phyloP scores from a whole-genome alignment of 2,329 filamentous ascomycete genomes.

The Diaporthe amygdali region DNA sequence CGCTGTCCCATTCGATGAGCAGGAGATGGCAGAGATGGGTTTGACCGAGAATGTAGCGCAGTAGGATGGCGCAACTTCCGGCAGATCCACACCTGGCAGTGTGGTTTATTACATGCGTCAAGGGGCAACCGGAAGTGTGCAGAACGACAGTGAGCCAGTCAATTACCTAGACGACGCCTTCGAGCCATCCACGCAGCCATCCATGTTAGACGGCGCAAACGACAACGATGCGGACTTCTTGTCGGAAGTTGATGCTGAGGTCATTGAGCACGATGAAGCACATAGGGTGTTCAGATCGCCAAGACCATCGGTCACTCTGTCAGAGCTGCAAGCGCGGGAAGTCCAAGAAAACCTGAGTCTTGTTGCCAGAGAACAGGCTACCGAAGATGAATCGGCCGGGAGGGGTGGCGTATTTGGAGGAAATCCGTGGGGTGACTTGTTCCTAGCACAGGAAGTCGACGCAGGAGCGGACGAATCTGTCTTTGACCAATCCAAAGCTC shows the following conservation, averaged over 20 bases:
- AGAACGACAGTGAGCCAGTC: neutral
- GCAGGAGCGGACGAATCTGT: neutral
- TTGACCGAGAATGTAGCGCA: constrained; percentile 20
- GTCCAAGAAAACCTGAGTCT: neutral
- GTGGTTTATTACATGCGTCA: neutral
- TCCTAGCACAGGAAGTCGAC: neutral
- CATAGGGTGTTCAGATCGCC: constrained; percentile 20
- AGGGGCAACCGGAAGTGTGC: neutral
- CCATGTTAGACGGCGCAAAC: neutral
- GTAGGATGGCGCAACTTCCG: constrained; percentile 26
- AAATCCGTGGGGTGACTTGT: neutral
- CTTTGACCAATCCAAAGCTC: neutral
- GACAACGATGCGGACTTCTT: neutral
- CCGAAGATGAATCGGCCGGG: neutral
- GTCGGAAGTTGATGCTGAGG: neutral
- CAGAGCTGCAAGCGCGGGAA: constrained; percentile 16
- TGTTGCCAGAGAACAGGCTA: neutral
- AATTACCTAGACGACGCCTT: neutral
- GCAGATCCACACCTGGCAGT: constrained; percentile 14
- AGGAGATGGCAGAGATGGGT: constrained; percentile 24
- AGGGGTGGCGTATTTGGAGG: neutral
- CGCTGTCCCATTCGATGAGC: neutral
- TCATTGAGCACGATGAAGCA: constrained; percentile 21
- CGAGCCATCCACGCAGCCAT: neutral
- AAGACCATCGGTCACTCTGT: constrained; percentile 19